phyloP scores from a whole-genome alignment of 257 asterid species.

The Solanum piurae region DNA sequence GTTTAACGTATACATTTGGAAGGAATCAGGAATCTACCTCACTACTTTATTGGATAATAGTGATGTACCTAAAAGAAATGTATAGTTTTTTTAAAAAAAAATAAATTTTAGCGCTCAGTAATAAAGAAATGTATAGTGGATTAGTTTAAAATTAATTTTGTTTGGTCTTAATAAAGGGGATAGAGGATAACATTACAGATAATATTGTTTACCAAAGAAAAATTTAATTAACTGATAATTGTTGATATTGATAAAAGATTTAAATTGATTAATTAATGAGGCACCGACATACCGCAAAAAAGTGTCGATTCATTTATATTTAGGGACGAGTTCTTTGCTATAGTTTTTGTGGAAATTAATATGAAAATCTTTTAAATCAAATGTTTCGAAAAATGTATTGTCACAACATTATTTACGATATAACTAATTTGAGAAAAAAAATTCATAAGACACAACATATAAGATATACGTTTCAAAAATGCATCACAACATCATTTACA shows the following conservation, averaged over 20 bases:
- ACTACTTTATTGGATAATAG: not conserved
- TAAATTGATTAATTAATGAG: not conserved
- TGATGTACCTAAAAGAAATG: not conserved
- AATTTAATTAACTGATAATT: not conserved
- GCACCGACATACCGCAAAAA: not conserved
- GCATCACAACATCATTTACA: too few relatives aligned
- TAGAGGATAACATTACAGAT: not conserved
- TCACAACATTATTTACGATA: too few relatives aligned
- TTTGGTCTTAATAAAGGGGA: not conserved
- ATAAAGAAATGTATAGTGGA: not conserved
- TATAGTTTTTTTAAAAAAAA: not conserved
- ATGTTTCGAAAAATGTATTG: not conserved
- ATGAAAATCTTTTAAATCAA: not conserved
- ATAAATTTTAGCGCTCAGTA: too few relatives aligned
- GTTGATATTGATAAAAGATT: not conserved
- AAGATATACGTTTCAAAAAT: too few relatives aligned
- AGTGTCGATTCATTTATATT: not conserved
- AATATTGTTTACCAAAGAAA: not conserved
- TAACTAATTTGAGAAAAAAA: not conserved
- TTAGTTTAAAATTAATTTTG: not conserved
- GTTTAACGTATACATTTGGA: not conserved
- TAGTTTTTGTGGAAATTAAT: not conserved
- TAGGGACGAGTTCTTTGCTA: not conserved
- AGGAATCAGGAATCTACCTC: not conserved
- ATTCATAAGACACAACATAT: not conserved